Base-by-base conservation (phyloP, 2,329 filamentous ascomycete species). In the Pseudogymnoascus sp. region DNA sequence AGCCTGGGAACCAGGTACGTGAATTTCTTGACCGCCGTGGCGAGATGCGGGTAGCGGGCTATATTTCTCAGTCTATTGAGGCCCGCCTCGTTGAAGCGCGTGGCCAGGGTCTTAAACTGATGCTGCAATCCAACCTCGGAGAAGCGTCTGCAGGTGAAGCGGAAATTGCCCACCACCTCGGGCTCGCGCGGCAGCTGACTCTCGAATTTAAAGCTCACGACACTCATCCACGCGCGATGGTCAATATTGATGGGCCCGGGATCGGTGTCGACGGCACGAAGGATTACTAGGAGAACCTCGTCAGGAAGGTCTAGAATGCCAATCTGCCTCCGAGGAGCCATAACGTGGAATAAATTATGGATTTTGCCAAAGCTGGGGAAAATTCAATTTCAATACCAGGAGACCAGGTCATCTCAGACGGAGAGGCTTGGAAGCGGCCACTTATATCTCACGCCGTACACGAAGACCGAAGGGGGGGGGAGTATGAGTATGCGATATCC, bases 1-100 rank as follows among this genome's bases (percentile, higher is more conserved):
- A 85, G 84, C 69, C 81, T 83, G 4, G 82, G 82, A 63, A 85
- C 80, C 73, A 85, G 78, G 71, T 85, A 85, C 66, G 81, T 83
- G 72, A 85, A 84, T 69, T 84, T 84, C 70, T 81, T 82, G 64
- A 85, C 83, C 70, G 82, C 77, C 62, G 75, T 72, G 14, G 81
- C 79, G 18, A 85, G 75, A 70, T 82, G 78, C 16, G 75, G 74
- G 66, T 79, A 78, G 59, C 74, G 73, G 34, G 81, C 77, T 64
- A 85, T 78, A 40, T 75, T 75, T 62, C 81, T 77, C 56, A 85
- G 71, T 37, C 78, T 77, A 60, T 75, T 70, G 61, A 85, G 78
- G 31, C 81, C 82, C 63, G 76, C 75, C 46, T 73, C 70, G 28
- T 79, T 79, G 71, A 84, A 82, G 59, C 81, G 74, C 60, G 78